A percentile compares a stretch with the other conserved stretches of the same genome.
These are phyloP conservation scores for Neurospora sp. DNA, from an alignment of 495 filamentous ascomycete genomes.

Conservation along the genomic window DNA sequence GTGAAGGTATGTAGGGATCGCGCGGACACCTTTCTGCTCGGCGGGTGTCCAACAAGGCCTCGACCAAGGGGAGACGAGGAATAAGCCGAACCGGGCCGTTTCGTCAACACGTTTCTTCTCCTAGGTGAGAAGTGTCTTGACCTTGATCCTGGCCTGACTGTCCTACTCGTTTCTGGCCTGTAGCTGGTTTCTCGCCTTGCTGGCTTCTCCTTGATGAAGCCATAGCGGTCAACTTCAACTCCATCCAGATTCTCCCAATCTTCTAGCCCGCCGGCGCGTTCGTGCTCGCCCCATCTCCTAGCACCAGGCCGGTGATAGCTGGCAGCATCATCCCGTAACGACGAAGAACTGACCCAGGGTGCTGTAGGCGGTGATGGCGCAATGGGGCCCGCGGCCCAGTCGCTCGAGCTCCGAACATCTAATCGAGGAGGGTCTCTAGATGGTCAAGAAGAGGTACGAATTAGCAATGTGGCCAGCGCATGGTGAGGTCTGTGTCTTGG, in stretches of 20 bases:
- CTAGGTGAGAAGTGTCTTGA: conserved; percentile 24
- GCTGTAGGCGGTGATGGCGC: conserved; percentile 16
- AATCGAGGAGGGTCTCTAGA: conserved; percentile 5
- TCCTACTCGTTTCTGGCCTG: conserved; percentile 27
- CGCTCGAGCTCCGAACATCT: conserved; percentile 12
- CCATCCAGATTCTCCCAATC: conserved; percentile 90
- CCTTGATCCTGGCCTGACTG: conserved; percentile 24
- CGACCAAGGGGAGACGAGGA: conserved; percentile 25
- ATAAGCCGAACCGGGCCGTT: conserved; percentile 28
- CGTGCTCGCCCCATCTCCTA: conserved; percentile 27
- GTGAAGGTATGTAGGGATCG: conserved; percentile 42
- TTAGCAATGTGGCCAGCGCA: conserved; percentile 9
- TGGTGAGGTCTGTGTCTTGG: conserved; percentile 16
- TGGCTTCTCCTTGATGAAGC: conserved; percentile 65
- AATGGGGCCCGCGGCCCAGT: conserved; percentile 5
- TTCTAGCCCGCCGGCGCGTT: conserved; percentile 76
- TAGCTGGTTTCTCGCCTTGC: conserved; percentile 46
- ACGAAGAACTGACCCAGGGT: conserved; percentile 31
- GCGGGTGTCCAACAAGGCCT: conserved; percentile 18
- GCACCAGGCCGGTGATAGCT: conserved; percentile 3
- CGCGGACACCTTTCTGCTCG: conserved; percentile 40
- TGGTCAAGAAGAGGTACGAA: conserved; percentile 4
- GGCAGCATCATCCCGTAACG: conserved; percentile 12
- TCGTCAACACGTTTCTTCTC: conserved; percentile 31
- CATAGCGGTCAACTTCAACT: conserved; percentile 85